Conservation (phyloP, 495 filamentous ascomycete genomes). For the Hyaloscypha bicolor region DNA sequence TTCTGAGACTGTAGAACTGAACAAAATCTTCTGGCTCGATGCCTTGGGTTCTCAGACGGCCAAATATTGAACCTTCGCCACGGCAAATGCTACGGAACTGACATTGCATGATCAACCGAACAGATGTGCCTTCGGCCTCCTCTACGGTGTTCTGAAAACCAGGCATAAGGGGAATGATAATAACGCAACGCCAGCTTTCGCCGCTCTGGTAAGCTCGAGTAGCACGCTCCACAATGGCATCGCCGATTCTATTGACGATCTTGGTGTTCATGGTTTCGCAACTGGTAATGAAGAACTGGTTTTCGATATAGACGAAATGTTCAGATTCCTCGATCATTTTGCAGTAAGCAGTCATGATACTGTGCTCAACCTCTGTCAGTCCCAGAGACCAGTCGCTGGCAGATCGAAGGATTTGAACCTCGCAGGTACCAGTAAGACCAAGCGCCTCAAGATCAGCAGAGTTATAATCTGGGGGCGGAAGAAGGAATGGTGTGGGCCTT, state of each 20-base stretch:
- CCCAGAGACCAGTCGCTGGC: conserved; percentile 91
- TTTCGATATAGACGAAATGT: conserved; percentile 98
- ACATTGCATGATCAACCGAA: conserved; percentile 95
- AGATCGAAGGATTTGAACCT: conserved; percentile 93
- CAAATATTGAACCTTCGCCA: conserved; percentile 91
- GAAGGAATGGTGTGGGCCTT: conserved; percentile 87
- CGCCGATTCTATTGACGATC: conserved; percentile 92
- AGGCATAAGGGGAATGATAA: conserved; percentile 94
- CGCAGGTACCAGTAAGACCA: conserved; percentile 89
- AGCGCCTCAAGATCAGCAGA: conserved; percentile 81
- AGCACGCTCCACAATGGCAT: conserved; percentile 92
- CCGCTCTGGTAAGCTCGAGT: conserved; percentile 79
- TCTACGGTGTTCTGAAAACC: conserved; percentile 98
- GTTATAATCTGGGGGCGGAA: conserved; percentile 92
- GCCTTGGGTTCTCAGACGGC: conserved; percentile 72
- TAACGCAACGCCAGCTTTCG: conserved; percentile 92
- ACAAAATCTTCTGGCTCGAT: conserved; percentile 98
- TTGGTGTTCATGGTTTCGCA: conserved; percentile 84
- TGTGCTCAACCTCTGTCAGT: conserved; percentile 82
- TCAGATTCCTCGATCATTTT: conserved; percentile 94
- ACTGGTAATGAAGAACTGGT: conserved; percentile 97
- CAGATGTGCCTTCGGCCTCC: conserved; percentile 87
- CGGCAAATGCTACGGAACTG: conserved; percentile 97
- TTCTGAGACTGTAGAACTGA: conserved; percentile 86
- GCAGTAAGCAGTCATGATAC: conserved; percentile 94